Percentiles rank a stretch among this genome's conserved stretches.
phyloP scores from a whole-genome alignment of 2,329 filamentous ascomycete genomes.

The Colletotrichum sp. region DNA sequence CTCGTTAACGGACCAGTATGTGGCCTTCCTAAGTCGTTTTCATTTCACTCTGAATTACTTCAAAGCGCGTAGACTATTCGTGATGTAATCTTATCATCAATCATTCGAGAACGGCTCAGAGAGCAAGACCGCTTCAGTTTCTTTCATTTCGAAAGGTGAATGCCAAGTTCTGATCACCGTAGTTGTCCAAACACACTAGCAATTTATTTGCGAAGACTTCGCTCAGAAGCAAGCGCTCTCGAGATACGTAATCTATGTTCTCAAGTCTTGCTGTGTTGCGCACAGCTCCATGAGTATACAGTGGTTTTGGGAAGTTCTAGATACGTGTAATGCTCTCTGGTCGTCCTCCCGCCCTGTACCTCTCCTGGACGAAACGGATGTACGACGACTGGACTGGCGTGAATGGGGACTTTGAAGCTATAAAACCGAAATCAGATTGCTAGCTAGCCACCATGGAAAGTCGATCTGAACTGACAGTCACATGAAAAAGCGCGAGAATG shows the following conservation, averaged over 20 bases:
- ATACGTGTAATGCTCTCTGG: neutral
- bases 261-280: neutral
- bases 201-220: neutral
- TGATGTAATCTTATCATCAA: neutral
- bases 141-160: neutral
- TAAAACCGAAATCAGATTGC: neutral
- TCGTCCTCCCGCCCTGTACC: neutral
- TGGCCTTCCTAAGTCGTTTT: neutral
- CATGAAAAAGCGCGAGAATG: neutral
- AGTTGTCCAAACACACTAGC: neutral
- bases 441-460: neutral
- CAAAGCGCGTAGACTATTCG: neutral
- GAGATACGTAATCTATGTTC: neutral
- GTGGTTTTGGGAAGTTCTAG: fast-evolving
- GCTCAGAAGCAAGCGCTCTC: neutral
- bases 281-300: fast-evolving
- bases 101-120: neutral
- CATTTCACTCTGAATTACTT: neutral
- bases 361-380: too few relatives aligned
- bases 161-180: neutral
- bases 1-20: neutral
- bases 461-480: neutral
- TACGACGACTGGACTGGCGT: neutral
- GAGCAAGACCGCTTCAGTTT: fast-evolving
- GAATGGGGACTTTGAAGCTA: neutral